These are phyloP conservation scores for Nicotiana sylvestris DNA, from an alignment of 257 asterid species.

Conservation along the genomic window DNA sequence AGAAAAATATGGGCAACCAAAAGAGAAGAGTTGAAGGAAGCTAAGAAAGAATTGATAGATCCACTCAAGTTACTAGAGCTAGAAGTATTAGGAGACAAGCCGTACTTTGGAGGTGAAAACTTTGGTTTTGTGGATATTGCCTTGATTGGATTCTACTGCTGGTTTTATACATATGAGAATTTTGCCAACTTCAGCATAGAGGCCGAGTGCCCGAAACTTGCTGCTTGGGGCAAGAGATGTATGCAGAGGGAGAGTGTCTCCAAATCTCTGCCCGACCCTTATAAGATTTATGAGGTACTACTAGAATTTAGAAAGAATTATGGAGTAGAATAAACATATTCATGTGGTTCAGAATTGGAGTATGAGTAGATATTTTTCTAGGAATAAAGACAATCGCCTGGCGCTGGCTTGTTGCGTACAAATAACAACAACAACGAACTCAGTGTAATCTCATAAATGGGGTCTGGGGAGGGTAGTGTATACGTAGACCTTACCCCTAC, in stretches of 20 bases:
- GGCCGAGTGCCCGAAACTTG: slow-evolving; percentile 13
- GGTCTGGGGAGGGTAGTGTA: too few relatives aligned
- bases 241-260: slow-evolving; percentile 24
- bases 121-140: slow-evolving; percentile 15
- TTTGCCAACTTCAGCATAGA: slow-evolving; percentile 6
- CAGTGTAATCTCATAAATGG: neutral
- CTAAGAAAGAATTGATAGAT: slow-evolving; percentile 11
- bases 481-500: too few relatives aligned
- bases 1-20: neutral
- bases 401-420: neutral
- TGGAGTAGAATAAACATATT: neutral
- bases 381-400: neutral
- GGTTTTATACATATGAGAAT: neutral
- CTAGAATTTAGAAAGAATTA: neutral
- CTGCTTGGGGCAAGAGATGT: slow-evolving; percentile 19
- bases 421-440: too few relatives aligned
- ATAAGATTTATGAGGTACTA: slow-evolving; percentile 9
- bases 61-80: slow-evolving; percentile 11
- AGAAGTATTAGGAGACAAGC: slow-evolving; percentile 13
- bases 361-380: neutral
- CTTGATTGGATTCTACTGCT: slow-evolving; percentile 9
- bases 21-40: slow-evolving; percentile 6
- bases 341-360: neutral
- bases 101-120: slow-evolving; percentile 19
- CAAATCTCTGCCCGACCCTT: slow-evolving; percentile 23